These are phyloP conservation scores for Hypholoma sublateritium DNA, from an alignment of 768 basidiomycete species.

Conservation along the genomic window DNA sequence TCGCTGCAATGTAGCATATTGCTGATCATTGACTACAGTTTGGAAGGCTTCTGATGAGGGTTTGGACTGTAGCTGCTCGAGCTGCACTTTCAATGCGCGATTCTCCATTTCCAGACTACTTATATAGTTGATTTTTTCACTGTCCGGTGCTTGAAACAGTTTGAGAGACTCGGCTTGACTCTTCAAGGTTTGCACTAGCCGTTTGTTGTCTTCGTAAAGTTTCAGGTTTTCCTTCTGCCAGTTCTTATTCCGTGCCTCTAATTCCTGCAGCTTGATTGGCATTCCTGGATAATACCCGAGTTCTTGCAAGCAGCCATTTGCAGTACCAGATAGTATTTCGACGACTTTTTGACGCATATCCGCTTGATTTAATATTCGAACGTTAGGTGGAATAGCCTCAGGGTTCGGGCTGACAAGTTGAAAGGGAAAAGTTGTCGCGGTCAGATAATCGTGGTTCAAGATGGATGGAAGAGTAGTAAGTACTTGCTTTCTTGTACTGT, in stretches of 20 bases:
- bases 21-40: neutral
- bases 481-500: conserved; percentile 15
- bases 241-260: conserved; percentile 28
- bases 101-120: conserved; percentile 23
- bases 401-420: neutral
- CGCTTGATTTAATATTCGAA: neutral
- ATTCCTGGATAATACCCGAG: conserved; percentile 47
- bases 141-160: conserved; percentile 15
- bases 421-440: neutral
- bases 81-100: conserved; percentile 11
- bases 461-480: neutral
- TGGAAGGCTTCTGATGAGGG: neutral
- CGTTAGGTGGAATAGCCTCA: neutral
- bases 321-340: conserved; percentile 42
- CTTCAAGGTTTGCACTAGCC: conserved; percentile 24
- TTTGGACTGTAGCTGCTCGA: conserved; percentile 3
- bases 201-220: conserved; percentile 39
- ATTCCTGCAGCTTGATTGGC: conserved; percentile 32
- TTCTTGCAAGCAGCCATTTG: conserved; percentile 46
- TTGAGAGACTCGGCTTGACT: conserved; percentile 19
- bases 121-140: conserved; percentile 19
- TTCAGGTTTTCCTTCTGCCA: conserved; percentile 38
- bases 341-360: conserved; percentile 37
- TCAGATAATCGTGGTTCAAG: neutral
- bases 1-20: conserved; percentile 1